Percentiles rank a stretch among this genome's conserved stretches.
These are phyloP conservation scores for Exophiala sp. DNA, from an alignment of 2,329 filamentous ascomycete species.

Conservation along the genomic window DNA sequence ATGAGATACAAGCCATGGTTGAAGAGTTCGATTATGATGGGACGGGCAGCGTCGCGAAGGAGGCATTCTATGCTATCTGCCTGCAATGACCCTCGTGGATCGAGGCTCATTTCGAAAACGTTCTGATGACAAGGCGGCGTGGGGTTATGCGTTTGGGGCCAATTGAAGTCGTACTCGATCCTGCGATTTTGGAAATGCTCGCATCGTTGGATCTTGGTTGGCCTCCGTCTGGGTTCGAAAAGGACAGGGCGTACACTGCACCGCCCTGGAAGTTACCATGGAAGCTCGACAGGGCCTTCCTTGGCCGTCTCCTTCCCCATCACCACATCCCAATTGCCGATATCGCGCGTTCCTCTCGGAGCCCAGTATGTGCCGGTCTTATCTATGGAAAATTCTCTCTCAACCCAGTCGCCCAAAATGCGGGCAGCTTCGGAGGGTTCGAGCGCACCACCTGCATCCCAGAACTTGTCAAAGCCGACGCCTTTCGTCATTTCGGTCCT, in stretches of 20 bases:
- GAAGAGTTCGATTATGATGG: conserved; percentile 95
- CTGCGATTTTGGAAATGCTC: conserved; percentile 1
- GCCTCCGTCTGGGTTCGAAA: neutral
- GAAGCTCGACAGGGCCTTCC: conserved; percentile 59
- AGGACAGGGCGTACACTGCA: too few species aligned
- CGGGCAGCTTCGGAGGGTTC: conserved; percentile 62
- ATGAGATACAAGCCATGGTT: conserved; percentile 92
- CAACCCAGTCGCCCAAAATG: conserved; percentile 57
- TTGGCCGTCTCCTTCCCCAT: conserved; percentile 49
- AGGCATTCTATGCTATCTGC: conserved; percentile 63
- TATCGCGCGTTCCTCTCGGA: conserved; percentile 62
- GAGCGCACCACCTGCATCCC: conserved; percentile 51
- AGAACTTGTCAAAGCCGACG: conserved; percentile 68
- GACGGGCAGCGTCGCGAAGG: conserved; percentile 66
- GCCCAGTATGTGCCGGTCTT: conserved; percentile 69
- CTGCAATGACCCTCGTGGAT: conserved; percentile 40
- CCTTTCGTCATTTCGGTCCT: conserved; percentile 62
- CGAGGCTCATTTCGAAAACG: neutral
- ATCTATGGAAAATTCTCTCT: conserved; percentile 53
- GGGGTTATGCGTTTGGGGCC: neutral
- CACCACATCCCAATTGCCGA: conserved; percentile 60
- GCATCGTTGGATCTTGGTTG: neutral
- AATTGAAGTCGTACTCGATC: conserved; percentile 3
- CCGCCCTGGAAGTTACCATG: conserved; percentile 47
- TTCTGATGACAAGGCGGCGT: conserved; percentile 15